Percentiles rank a stretch among this genome's conserved stretches.
Evolutionary conservation across 768 basidiomycete species (phyloP).

Genomic region (Termitomyces sp.): DNA sequence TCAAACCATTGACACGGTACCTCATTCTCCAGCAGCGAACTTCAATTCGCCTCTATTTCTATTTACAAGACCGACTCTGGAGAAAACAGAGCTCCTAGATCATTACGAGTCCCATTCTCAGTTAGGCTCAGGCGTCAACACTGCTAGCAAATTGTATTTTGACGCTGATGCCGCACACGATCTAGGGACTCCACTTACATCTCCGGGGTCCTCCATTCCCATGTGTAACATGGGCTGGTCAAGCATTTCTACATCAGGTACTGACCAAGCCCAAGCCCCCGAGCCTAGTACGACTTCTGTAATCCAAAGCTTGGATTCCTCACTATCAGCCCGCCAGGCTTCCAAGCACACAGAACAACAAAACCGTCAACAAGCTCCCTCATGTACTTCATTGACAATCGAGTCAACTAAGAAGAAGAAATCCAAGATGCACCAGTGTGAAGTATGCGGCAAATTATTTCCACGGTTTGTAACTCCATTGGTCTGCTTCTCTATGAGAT

Average conservation of each 20-base stretch:
- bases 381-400: not conserved
- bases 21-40: not conserved
- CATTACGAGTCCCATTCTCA: not conserved
- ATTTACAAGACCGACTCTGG: not conserved
- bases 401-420: slow-evolving; percentile 34
- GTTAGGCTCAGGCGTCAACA: not conserved
- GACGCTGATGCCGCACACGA: not conserved
- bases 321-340: not conserved
- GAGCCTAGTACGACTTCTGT: not conserved
- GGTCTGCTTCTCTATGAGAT: not conserved
- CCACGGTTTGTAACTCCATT: slow-evolving; percentile 30
- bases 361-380: not conserved
- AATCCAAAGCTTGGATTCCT: slow-evolving; percentile 2
- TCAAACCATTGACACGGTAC: not conserved
- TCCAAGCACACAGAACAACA: not conserved
- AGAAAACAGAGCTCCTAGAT: not conserved
- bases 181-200: not conserved
- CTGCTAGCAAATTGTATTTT: not conserved
- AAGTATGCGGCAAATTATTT: slow-evolving; percentile 45
- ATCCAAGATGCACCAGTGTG: slow-evolving; percentile 50
- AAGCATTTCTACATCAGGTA: not conserved
- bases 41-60: not conserved
- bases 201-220: slow-evolving; percentile 29
- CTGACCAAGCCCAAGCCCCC: slow-evolving; percentile 1
- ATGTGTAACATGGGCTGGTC: slow-evolving; percentile 25